These are phyloP conservation scores for Closterium sp. DNA, from an alignment of 139 green algal genomes.

Conservation along the genomic window DNA sequence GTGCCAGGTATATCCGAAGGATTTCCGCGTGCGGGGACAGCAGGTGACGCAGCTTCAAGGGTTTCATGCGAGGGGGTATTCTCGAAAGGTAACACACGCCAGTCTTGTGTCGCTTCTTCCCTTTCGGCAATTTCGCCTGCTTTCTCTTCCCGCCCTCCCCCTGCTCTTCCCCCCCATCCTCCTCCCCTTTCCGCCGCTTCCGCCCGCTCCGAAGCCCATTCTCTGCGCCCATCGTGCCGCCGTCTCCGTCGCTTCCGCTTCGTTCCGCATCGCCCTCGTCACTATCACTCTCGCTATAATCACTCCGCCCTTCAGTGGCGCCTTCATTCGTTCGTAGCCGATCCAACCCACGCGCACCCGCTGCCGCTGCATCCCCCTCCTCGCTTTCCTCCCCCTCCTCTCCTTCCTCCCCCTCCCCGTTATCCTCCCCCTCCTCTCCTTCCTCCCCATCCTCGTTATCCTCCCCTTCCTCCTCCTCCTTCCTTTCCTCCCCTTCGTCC, in stretches of 20 bases:
- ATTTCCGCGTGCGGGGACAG: slow-evolving; percentile 75
- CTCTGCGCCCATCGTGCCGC: not conserved
- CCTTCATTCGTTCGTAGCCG: not conserved
- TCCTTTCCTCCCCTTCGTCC: not conserved
- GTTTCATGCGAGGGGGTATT: slow-evolving; percentile 80
- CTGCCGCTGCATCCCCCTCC: not conserved
- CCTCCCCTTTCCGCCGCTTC: not conserved
- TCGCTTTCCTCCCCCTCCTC: not conserved
- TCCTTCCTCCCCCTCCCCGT: slow-evolving; percentile 8
- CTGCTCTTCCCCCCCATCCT: not conserved
- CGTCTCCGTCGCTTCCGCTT: not conserved
- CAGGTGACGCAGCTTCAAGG: slow-evolving; percentile 85
- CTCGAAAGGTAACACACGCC: slow-evolving; percentile 86
- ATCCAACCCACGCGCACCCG: not conserved
- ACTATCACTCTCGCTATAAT: not conserved
- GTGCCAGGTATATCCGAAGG: slow-evolving; percentile 81
- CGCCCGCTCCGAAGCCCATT: not conserved
- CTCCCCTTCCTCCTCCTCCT: slow-evolving; percentile 6
- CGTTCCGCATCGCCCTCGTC: not conserved
- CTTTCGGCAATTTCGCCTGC: not conserved
- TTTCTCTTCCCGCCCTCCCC: slow-evolving; percentile 1
- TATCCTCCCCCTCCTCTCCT: slow-evolving; percentile 16
- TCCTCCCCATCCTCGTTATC: slow-evolving; percentile 15
- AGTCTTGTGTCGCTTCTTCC: slow-evolving; percentile 48
- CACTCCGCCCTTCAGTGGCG: not conserved